Conservation (phyloP, 805 yeast species). For the Hanseniaspora lachancei region DNA sequence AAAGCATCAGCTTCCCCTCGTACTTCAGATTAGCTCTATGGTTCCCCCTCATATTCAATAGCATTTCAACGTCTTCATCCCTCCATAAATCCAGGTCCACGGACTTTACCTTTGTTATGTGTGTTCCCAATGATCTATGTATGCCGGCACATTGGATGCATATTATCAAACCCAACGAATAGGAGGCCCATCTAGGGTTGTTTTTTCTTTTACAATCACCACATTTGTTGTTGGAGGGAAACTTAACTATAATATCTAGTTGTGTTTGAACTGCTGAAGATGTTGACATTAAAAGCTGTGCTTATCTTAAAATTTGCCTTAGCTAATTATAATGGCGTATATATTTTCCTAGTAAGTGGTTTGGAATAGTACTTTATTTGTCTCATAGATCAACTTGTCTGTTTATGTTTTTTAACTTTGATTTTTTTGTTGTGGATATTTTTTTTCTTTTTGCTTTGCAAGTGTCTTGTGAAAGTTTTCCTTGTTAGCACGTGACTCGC, state of each 20-base stretch:
- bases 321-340: too few species aligned
- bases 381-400: not conserved
- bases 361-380: not conserved
- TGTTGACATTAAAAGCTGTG: constrained; percentile 1
- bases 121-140: constrained; percentile 91
- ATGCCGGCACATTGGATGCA: constrained; percentile 94
- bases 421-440: not conserved
- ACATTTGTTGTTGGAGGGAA: constrained; percentile 63
- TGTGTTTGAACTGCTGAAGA: constrained; percentile 32
- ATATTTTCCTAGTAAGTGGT: too few species aligned
- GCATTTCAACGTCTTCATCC: constrained; percentile 70
- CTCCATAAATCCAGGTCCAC: constrained; percentile 96
- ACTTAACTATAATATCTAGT: constrained; percentile 60
- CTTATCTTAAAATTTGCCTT: not conserved
- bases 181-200: constrained; percentile 96
- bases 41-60: constrained; percentile 78
- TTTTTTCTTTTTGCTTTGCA: not conserved
- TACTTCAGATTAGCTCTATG: constrained; percentile 60
- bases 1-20: constrained; percentile 51
- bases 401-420: not conserved
- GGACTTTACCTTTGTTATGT: constrained; percentile 80
- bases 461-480: too few species aligned
- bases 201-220: constrained; percentile 83
- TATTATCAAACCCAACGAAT: constrained; percentile 86
- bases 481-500: not conserved